phyloP scores from a whole-genome alignment of 2,329 filamentous ascomycete genomes.

The Xylariaceae sp. region DNA sequence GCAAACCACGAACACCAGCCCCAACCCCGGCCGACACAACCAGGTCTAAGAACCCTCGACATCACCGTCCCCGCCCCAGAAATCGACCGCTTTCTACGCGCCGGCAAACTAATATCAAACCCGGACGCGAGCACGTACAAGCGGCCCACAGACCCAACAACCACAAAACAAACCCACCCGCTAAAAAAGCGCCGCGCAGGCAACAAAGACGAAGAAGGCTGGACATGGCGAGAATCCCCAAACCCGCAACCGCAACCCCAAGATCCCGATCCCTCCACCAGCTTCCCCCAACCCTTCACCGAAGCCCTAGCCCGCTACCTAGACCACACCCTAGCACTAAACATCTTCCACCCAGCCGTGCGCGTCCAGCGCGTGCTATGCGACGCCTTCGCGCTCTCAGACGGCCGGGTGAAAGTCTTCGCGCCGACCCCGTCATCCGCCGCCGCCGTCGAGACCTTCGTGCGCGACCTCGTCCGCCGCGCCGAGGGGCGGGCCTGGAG shows the following conservation, averaged over 20 bases:
- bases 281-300: constrained; percentile 43
- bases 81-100: constrained; percentile 43
- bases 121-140: constrained; percentile 13
- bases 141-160: constrained; percentile 27
- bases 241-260: background rate
- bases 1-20: background rate
- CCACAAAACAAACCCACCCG: constrained; percentile 24
- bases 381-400: constrained; percentile 52
- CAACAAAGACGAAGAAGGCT: constrained; percentile 48
- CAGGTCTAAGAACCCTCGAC: constrained; percentile 45
- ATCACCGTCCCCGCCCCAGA: constrained; percentile 49
- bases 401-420: constrained; percentile 49
- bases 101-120: constrained; percentile 34
- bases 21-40: background rate
- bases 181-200: constrained; percentile 42
- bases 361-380: constrained; percentile 51
- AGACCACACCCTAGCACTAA: constrained; percentile 49
- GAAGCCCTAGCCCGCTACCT: constrained; percentile 49
- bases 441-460: constrained; percentile 8
- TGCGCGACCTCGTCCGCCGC: constrained; percentile 7
- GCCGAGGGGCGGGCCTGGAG: constrained; percentile 15
- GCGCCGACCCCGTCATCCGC: constrained; percentile 1
- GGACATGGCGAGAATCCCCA: constrained; percentile 43
- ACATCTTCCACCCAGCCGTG: constrained; percentile 54
- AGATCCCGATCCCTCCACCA: background rate